phyloP scores from a whole-genome alignment of 371 early-diverging fungal species.

The Actinomucor elegans region DNA sequence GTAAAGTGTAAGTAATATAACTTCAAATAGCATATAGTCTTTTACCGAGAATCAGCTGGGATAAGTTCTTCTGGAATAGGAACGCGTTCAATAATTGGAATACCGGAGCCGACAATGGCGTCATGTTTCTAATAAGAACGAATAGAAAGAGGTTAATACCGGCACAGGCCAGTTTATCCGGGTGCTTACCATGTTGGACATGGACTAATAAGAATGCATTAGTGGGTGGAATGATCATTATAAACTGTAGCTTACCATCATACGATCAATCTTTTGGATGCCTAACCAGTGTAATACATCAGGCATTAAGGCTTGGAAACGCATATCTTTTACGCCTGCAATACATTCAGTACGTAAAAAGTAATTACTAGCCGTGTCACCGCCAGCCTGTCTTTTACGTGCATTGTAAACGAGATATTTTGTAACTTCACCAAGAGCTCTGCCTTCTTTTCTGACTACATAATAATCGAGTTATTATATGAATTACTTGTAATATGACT shows the following conservation, averaged over 20 bases:
- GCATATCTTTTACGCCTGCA: conserved; percentile 97
- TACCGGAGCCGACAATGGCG: conserved; percentile 90
- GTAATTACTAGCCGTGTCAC: conserved; percentile 90
- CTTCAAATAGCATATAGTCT: background rate
- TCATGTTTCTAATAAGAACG: conserved; percentile 77
- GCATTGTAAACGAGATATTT: conserved; percentile 97
- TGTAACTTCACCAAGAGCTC: conserved; percentile 95
- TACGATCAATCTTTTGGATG: conserved; percentile 90
- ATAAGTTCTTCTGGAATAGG: conserved; percentile 90
- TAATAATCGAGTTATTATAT: background rate
- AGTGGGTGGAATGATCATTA: background rate
- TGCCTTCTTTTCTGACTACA: conserved; percentile 88
- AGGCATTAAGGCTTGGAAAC: conserved; percentile 98
- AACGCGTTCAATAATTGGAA: conserved; percentile 87
- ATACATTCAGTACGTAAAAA: conserved; percentile 91
- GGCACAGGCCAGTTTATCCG: background rate
- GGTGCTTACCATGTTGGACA: conserved; percentile 76
- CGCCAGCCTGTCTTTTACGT: conserved; percentile 84
- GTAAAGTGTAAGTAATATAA: background rate
- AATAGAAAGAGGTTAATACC: background rate
- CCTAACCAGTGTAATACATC: conserved; percentile 97
- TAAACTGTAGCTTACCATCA: conserved; percentile 63
- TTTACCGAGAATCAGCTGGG: conserved; percentile 81
- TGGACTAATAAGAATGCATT: conserved; percentile 50
- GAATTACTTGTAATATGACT: background rate